Evolutionary conservation across 2,329 filamentous ascomycete species (phyloP).

Genomic region (Lomentospora prolificans): DNA sequence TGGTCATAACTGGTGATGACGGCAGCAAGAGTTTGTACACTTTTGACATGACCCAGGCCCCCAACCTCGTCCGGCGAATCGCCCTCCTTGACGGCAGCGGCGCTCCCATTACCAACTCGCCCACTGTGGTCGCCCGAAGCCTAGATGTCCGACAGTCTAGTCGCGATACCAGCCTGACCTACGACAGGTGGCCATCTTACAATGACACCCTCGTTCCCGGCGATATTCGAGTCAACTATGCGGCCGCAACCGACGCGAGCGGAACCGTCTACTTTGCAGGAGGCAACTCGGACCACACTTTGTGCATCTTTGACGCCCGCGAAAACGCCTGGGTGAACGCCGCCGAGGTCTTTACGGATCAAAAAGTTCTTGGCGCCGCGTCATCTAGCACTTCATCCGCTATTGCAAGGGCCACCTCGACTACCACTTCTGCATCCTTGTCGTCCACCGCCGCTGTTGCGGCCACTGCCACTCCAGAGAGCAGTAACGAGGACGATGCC

Average conservation of each 20-base stretch:
- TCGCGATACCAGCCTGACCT: constrained; percentile 30
- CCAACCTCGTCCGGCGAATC: constrained; percentile 64
- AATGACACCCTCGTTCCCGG: constrained; percentile 62
- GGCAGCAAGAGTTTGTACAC: constrained; percentile 68
- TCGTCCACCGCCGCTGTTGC: constrained; percentile 16
- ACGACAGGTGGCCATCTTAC: constrained; percentile 65
- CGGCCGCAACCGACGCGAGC: constrained; percentile 55
- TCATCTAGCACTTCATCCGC: constrained; percentile 20
- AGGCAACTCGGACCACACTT: constrained; percentile 53
- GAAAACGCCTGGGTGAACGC: constrained; percentile 73
- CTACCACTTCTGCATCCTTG: constrained; percentile 17
- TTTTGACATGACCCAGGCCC: constrained; percentile 65
- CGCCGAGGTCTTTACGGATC: constrained; percentile 47
- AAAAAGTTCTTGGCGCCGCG: constrained; percentile 25
- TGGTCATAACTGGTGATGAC: constrained; percentile 62
- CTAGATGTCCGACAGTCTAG: not conserved
- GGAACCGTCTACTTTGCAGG: constrained; percentile 72
- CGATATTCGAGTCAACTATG: constrained; percentile 55
- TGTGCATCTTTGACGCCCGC: constrained; percentile 69
- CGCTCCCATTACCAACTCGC: constrained; percentile 35
- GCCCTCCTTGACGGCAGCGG: constrained; percentile 56
- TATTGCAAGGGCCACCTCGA: constrained; percentile 18
- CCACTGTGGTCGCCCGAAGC: constrained; percentile 23
- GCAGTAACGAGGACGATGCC: not conserved
- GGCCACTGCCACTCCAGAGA: constrained; percentile 11